Percentiles rank a stretch among this genome's conserved stretches.
Evolutionary conservation across 2,329 filamentous ascomycete species (phyloP).

Genomic region (Cladophialophora exuberans): DNA sequence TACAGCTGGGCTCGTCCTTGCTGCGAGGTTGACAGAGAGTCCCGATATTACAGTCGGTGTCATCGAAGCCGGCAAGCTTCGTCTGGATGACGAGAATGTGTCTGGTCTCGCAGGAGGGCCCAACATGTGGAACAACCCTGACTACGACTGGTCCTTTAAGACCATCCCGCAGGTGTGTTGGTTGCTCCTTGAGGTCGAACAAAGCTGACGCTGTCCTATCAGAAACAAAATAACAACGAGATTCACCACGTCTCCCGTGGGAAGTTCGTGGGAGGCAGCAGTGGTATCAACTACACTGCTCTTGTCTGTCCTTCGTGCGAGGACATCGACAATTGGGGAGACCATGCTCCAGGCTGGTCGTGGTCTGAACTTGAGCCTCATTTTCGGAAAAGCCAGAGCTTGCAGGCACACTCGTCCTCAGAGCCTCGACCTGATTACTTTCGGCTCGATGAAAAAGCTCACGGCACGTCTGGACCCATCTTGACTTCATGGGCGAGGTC

Average conservation of each 20-base stretch:
- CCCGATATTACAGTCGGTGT: slow-evolving; percentile 51
- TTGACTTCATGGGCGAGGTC: too few relatives aligned
- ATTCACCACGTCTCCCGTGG: slow-evolving; percentile 35
- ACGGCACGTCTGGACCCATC: too few relatives aligned
- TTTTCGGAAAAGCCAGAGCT: slow-evolving; percentile 34
- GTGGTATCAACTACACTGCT: slow-evolving; percentile 37
- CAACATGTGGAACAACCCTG: slow-evolving; percentile 33
- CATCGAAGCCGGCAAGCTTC: slow-evolving; percentile 47
- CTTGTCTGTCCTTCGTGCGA: slow-evolving; percentile 29
- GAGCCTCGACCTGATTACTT: too few relatives aligned
- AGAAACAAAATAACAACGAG: too few relatives aligned
- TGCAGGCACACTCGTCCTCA: too few relatives aligned
- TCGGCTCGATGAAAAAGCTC: too few relatives aligned
- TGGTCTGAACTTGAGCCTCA: slow-evolving; percentile 35
- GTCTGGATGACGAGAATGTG: slow-evolving; percentile 33
- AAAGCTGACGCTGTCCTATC: slow-evolving; percentile 18
- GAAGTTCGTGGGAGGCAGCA: slow-evolving; percentile 37
- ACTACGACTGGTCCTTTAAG: slow-evolving; percentile 41
- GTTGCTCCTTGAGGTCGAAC: too few relatives aligned
- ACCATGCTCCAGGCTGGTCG: slow-evolving; percentile 33
- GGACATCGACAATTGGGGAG: slow-evolving; percentile 38
- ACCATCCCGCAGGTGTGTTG: slow-evolving; percentile 38
- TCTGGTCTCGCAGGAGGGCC: slow-evolving; percentile 30
- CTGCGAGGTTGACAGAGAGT: slow-evolving; percentile 51
- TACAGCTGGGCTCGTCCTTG: slow-evolving; percentile 56